Evolutionary conservation across 306 rosid species (phyloP), one percentile per base, ranked within the genome.

Genomic region (Echinosophora koreensis): DNA sequence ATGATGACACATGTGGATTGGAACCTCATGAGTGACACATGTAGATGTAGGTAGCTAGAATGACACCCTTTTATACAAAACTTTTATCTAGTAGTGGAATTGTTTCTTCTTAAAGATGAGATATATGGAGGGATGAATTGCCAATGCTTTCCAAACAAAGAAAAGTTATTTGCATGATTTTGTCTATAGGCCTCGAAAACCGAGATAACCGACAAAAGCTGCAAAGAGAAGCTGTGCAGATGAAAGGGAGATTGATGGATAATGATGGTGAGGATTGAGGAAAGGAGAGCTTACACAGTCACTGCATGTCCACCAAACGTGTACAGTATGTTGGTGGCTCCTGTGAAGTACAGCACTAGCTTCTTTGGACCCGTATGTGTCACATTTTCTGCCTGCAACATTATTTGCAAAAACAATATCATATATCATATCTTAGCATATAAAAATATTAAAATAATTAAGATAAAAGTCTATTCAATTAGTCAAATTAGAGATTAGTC

Each of bases 221-320:
- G 83, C 76, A 74, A 67, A 60, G 54, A 81, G 85, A 89, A 89
- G 83, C 84, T 82, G 69, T 4, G 84, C 51, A 81, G 32, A 28
- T 6, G 69, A 73, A 55, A 32, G 47, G 11, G 7, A 22, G 22
- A 22, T 22, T 22, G 22, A 42, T 18, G 37, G 28, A 47, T 9
- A 50, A 62, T 11, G 66, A 54, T 59, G 55, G 0, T 0, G 27
- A 41, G 44, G 3, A 17, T 2, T 0, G 22, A 34, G 44, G 13
- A 66, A 79, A 44, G 3, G 76, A 49, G 1, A 15, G 52, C 90
- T 80, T 83, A 95, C 99, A 95, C 99, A 49, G 99, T 95, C 9
- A 95, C 96, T 57, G 99, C 99, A 77, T 95, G 99, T 63, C 99
- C 99, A 79, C 99, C 99, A 80, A 95, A 95, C 17, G 99, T 95